Evolutionary conservation across 1,139 yeast genomes (phyloP).

Genomic region (Debaryomyces udenii): DNA sequence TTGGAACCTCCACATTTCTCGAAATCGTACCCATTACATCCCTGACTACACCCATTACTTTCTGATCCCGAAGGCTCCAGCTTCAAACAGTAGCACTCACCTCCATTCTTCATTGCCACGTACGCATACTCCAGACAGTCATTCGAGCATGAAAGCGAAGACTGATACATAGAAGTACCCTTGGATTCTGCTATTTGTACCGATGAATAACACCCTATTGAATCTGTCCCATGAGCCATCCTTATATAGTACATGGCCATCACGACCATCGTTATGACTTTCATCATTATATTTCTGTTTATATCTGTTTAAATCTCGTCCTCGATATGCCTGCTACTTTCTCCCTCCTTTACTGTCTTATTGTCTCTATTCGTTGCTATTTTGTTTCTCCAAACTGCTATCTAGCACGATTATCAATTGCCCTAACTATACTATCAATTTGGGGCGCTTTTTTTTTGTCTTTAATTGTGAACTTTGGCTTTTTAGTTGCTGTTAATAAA

Average conservation of each 20-base stretch:
- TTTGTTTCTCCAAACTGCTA: too few species aligned
- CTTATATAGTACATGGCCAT: conserved; percentile 2
- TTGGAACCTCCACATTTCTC: conserved; percentile 61
- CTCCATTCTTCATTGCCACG: conserved; percentile 62
- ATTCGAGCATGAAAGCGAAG: conserved; percentile 50
- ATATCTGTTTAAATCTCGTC: not conserved
- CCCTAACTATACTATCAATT: not conserved
- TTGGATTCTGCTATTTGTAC: conserved; percentile 30
- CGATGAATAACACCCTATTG: conserved; percentile 30
- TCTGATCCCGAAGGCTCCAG: conserved; percentile 47
- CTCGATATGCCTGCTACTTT: too few species aligned
- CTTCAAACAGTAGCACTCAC: conserved; percentile 67
- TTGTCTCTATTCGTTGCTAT: too few species aligned
- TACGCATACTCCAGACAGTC: conserved; percentile 54
- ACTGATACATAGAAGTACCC: conserved; percentile 50
- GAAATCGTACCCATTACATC: conserved; percentile 55
- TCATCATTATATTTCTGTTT: not conserved
- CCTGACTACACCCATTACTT: conserved; percentile 39
- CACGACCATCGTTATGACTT: conserved; percentile 3
- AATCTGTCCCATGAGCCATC: conserved; percentile 1
- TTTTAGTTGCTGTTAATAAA: not conserved
- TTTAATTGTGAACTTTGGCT: not conserved
- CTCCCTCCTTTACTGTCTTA: too few species aligned
- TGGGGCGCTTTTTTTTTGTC: not conserved
- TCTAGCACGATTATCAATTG: conserved; percentile 1